phyloP scores from a whole-genome alignment of 2,329 filamentous ascomycete species.

The Fusarium sp. region DNA sequence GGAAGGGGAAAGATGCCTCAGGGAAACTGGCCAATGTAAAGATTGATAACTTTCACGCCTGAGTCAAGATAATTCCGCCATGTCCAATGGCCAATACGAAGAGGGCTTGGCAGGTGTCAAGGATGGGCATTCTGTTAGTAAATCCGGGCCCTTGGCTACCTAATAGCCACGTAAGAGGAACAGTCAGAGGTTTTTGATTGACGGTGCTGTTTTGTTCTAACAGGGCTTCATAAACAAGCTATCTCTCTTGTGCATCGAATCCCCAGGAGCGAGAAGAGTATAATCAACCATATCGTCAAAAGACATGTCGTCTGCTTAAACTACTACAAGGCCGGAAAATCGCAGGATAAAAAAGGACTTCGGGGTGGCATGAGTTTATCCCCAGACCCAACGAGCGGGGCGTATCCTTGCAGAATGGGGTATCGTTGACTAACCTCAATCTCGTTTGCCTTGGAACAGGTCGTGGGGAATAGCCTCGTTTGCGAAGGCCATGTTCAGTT shows the following conservation, averaged over 20 bases:
- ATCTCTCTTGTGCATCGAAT: background rate
- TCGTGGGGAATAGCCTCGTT: constrained; percentile 31
- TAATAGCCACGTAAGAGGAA: constrained; percentile 48
- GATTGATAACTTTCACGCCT: constrained; percentile 29
- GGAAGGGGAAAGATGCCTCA: constrained; percentile 9
- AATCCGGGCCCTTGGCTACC: constrained; percentile 38
- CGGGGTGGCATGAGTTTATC: constrained; percentile 41
- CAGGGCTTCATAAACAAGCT: background rate
- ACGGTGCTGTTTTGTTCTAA: background rate
- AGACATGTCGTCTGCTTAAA: constrained; percentile 24
- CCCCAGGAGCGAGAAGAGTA: constrained; percentile 14
- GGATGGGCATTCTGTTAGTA: constrained; percentile 46
- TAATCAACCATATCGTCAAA: constrained; percentile 9
- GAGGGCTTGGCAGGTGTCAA: constrained; percentile 37
- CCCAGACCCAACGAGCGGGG: constrained; percentile 26
- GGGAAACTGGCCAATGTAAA: constrained; percentile 33
- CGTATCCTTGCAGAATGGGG: constrained; percentile 23
- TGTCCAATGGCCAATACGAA: constrained; percentile 29
- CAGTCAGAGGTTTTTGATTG: constrained; percentile 19
- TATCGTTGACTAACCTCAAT: constrained; percentile 44
- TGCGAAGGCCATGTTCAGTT: constrained; percentile 30
- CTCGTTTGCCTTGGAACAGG: constrained; percentile 43
- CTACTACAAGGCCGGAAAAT: constrained; percentile 22
- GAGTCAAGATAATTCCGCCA: constrained; percentile 18
- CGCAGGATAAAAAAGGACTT: constrained; percentile 29